phyloP scores from a whole-genome alignment of 306 rosid species.

The Adenanthera pavonina region DNA sequence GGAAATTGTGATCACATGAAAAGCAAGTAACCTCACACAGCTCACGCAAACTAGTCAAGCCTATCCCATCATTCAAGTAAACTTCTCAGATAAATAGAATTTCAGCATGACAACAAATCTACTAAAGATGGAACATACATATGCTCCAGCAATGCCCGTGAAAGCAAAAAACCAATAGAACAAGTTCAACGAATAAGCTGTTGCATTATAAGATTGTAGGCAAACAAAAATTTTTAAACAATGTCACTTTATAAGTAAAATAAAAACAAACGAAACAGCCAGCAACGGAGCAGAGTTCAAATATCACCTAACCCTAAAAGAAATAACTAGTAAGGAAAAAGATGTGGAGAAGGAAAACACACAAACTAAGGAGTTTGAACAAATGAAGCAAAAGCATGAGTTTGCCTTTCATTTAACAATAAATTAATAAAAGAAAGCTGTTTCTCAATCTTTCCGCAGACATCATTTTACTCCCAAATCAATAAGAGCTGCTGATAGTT shows the following conservation, averaged over 20 bases:
- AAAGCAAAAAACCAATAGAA: neutral
- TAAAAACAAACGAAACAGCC: neutral
- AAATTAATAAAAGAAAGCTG: neutral
- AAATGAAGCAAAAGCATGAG: neutral
- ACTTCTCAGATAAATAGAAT: neutral
- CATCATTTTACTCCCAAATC: neutral
- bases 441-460: neutral
- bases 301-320: constrained; percentile 14
- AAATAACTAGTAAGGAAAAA: neutral
- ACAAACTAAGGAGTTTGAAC: neutral
- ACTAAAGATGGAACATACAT: constrained; percentile 3
- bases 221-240: neutral
- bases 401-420: neutral
- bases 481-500: neutral
- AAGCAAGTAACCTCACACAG: constrained; percentile 15
- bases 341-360: neutral
- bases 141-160: neutral
- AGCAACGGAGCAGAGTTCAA: constrained; percentile 8
- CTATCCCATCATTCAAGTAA: neutral
- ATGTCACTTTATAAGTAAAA: neutral
- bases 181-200: neutral
- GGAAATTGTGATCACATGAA: constrained; percentile 23
- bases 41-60: constrained; percentile 19
- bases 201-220: neutral
- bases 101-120: neutral